Conservation (phyloP, 2,329 filamentous ascomycete species). For the Fusarium marasasianum region DNA sequence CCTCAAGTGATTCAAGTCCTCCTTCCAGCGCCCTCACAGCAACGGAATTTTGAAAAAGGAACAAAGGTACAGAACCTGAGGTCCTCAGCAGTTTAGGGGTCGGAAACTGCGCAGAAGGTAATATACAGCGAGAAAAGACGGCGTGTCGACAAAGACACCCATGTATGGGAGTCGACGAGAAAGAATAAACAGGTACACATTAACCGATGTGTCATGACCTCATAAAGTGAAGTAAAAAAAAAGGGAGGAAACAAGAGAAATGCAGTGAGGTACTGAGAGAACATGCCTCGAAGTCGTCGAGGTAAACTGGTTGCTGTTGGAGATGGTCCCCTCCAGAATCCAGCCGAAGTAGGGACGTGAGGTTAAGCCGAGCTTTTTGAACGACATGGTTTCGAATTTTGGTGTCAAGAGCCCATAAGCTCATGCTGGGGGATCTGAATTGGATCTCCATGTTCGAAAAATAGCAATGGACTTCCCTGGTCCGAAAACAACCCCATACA, state of each 20-base stretch:
- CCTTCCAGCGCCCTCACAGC: not conserved
- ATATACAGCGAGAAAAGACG: constrained; percentile 45
- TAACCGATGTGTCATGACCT: constrained; percentile 49
- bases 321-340: constrained; percentile 29
- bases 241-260: constrained; percentile 2
- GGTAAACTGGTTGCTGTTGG: constrained; percentile 8
- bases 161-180: constrained; percentile 19
- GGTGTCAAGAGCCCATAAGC: constrained; percentile 13
- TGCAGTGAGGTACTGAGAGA: constrained; percentile 18
- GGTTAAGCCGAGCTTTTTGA: constrained; percentile 15
- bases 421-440: constrained; percentile 23
- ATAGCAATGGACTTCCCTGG: constrained; percentile 29
- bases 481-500: constrained; percentile 37
- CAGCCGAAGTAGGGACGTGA: constrained; percentile 36
- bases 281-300: constrained; percentile 5
- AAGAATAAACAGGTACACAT: constrained; percentile 48
- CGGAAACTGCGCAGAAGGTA: constrained; percentile 43
- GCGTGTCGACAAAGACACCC: constrained; percentile 24
- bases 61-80: not conserved
- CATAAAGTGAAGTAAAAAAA: constrained; percentile 42
- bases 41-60: constrained; percentile 16
- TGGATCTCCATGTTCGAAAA: constrained; percentile 29
- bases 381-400: constrained; percentile 7
- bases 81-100: constrained; percentile 39
- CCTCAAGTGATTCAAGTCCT: not conserved